These are phyloP conservation scores for Podospora bellae-mahoneyi DNA, from an alignment of 495 filamentous ascomycete species.

Conservation along the genomic window DNA sequence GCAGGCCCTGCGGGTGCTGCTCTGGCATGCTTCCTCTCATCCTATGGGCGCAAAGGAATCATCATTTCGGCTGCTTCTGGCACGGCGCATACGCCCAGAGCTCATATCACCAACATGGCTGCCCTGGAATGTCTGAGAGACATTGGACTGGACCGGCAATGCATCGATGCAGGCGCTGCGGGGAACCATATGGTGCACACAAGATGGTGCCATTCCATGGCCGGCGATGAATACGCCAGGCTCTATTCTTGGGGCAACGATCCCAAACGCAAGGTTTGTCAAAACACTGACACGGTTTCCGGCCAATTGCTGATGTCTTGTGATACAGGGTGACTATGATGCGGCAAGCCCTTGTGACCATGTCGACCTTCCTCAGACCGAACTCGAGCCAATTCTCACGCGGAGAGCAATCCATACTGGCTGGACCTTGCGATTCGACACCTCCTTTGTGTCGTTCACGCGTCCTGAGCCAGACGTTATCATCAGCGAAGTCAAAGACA, in stretches of 20 bases:
- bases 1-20: conserved; percentile 54
- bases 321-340: conserved; percentile 51
- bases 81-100: conserved; percentile 51
- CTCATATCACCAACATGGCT: conserved; percentile 53
- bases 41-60: conserved; percentile 49
- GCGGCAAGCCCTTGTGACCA: conserved; percentile 47
- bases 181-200: conserved; percentile 48
- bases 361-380: conserved; percentile 50
- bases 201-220: conserved; percentile 54
- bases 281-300: conserved; percentile 11
- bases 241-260: conserved; percentile 54
- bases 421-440: conserved; percentile 46
- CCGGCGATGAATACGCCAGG: conserved; percentile 52
- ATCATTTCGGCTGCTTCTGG: conserved; percentile 46
- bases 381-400: conserved; percentile 51
- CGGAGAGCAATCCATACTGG: conserved; percentile 43
- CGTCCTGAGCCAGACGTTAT: conserved; percentile 31
- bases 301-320: not conserved
- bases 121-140: conserved; percentile 52
- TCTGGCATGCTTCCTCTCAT: conserved; percentile 53
- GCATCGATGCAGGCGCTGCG: conserved; percentile 33
- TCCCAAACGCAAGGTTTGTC: conserved; percentile 40
- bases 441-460: conserved; percentile 34
- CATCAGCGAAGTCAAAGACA: conserved; percentile 43
- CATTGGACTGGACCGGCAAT: conserved; percentile 47